Evolutionary conservation across 2,329 filamentous ascomycete species (phyloP).

Genomic region (Hymenoscyphus linearis): DNA sequence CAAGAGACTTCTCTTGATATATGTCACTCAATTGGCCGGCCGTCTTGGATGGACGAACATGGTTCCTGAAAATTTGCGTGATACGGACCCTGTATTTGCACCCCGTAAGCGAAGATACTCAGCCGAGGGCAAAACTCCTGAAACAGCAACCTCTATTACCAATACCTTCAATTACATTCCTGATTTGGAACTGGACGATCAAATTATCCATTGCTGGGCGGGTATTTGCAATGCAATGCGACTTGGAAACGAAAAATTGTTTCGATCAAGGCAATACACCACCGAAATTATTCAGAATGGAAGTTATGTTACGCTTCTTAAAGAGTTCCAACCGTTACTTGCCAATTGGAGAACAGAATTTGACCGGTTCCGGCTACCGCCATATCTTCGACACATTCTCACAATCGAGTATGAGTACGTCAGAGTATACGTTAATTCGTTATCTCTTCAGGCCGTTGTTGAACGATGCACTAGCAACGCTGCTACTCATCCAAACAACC

Average conservation of each 20-base stretch:
- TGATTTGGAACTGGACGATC: constrained; percentile 60
- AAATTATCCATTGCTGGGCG: constrained; percentile 83
- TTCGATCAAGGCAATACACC: constrained; percentile 81
- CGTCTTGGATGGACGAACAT: constrained; percentile 90
- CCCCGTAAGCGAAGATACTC: constrained; percentile 37
- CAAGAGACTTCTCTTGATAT: constrained; percentile 81
- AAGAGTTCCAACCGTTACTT: constrained; percentile 75
- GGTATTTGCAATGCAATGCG: constrained; percentile 92
- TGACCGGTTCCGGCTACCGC: constrained; percentile 66
- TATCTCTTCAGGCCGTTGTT: constrained; percentile 90
- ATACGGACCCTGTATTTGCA: constrained; percentile 50
- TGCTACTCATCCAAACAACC: constrained; percentile 35
- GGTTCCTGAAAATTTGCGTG: constrained; percentile 66
- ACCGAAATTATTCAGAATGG: constrained; percentile 84
- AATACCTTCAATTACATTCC: constrained; percentile 62
- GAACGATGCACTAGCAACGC: constrained; percentile 82
- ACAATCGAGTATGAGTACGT: constrained; percentile 95
- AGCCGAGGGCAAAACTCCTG: constrained; percentile 54
- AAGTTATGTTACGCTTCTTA: constrained; percentile 73
- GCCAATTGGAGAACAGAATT: constrained; percentile 77
- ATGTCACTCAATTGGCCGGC: constrained; percentile 89
- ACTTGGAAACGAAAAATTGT: constrained; percentile 80
- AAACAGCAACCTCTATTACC: constrained; percentile 50
- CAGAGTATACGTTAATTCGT: constrained; percentile 87
- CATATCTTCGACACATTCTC: constrained; percentile 68